Evolutionary conservation across 306 rosid species (phyloP).

Genomic region (Castanospermum australe): DNA sequence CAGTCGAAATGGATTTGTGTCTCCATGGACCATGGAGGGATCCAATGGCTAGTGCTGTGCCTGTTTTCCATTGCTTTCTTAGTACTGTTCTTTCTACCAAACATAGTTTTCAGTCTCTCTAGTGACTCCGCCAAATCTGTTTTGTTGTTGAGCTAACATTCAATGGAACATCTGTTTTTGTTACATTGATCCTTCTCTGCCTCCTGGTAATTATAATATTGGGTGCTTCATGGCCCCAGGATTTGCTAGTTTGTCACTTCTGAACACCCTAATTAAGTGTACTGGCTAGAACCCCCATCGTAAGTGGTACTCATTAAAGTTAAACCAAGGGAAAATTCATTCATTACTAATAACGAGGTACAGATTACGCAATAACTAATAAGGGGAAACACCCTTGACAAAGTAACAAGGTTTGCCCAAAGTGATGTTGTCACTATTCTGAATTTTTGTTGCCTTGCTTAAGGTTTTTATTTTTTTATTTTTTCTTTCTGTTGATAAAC

Average conservation of each 20-base stretch:
- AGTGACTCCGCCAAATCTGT: background rate
- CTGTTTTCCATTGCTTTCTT: conserved; percentile 16
- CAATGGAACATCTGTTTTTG: conserved; percentile 3
- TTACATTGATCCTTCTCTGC: background rate
- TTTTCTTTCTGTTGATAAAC: too few relatives aligned
- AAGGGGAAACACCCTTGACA: background rate
- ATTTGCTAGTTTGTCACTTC: conserved; percentile 29
- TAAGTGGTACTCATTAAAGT: background rate
- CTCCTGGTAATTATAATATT: conserved; percentile 22
- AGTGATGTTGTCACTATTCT: background rate
- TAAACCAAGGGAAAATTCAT: background rate
- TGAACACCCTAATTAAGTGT: conserved; percentile 6
- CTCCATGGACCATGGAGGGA: conserved; percentile 52
- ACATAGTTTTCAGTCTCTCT: conserved; percentile 27
- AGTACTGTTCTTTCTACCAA: conserved; percentile 24
- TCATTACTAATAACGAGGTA: background rate
- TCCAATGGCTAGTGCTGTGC: conserved; percentile 38
- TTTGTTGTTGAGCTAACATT: conserved; percentile 20
- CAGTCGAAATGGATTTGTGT: conserved; percentile 36
- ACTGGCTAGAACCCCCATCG: background rate
- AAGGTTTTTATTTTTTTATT: too few relatives aligned
- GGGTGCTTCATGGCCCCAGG: conserved; percentile 25
- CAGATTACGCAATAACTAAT: background rate
- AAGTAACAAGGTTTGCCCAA: background rate
- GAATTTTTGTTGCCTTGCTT: too few relatives aligned